Evolutionary conservation across 306 rosid species (phyloP).

Genomic region (Cicer bijugum): DNA sequence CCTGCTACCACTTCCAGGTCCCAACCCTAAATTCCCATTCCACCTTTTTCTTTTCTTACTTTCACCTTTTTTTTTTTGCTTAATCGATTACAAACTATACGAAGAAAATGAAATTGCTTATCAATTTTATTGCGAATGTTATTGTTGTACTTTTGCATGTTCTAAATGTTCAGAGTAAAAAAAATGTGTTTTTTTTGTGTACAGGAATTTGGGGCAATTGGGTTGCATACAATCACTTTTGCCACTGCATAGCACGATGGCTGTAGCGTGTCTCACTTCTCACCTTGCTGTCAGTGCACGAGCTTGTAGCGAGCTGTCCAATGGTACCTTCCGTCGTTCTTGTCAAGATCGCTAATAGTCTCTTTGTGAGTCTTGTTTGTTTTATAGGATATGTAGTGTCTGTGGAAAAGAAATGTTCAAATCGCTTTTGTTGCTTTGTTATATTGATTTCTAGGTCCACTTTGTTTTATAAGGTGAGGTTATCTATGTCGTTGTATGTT

Average conservation of each 20-base stretch:
- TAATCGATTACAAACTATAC: neutral
- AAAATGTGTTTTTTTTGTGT: neutral
- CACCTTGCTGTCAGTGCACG: constrained; percentile 61
- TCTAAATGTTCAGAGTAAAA: neutral
- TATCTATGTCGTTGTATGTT: too few species aligned
- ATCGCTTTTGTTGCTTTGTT: constrained; percentile 16
- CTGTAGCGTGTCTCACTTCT: constrained; percentile 62
- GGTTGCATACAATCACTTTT: constrained; percentile 78
- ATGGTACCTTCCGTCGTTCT: constrained; percentile 98
- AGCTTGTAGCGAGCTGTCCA: constrained; percentile 85
- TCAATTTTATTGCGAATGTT: neutral
- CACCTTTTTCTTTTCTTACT: too few species aligned
- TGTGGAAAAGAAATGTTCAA: constrained; percentile 38
- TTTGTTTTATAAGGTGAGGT: too few species aligned
- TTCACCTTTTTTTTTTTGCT: too few species aligned
- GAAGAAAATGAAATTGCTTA: neutral
- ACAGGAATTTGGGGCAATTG: constrained; percentile 83
- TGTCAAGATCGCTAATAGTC: constrained; percentile 99
- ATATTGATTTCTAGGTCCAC: constrained; percentile 19
- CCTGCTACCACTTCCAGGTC: constrained; percentile 63
- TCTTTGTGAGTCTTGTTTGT: constrained; percentile 94
- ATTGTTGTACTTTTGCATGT: neutral
- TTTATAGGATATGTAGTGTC: constrained; percentile 57
- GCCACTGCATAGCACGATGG: constrained; percentile 56
- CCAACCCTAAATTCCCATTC: constrained; percentile 8